phyloP scores from a whole-genome alignment of 805 yeast genomes.

The Yarrowia porcina region DNA sequence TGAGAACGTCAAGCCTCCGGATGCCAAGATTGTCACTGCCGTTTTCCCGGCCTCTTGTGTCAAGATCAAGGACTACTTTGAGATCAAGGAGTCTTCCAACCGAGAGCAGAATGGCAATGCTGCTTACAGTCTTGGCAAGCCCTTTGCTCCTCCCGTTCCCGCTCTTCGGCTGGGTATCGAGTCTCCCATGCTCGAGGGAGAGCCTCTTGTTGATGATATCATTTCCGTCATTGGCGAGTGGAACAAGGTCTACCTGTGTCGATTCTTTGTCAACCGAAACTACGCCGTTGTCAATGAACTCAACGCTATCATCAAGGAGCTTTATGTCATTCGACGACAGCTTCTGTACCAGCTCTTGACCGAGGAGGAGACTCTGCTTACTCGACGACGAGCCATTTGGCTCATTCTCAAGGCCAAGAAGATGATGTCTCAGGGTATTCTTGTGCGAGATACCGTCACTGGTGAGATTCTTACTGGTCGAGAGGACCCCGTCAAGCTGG shows the following conservation, averaged over 20 bases:
- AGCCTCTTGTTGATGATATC: slow-evolving; percentile 38
- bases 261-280: slow-evolving; percentile 33
- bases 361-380: slow-evolving; percentile 32
- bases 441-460: slow-evolving; percentile 35
- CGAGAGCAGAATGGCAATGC: neutral
- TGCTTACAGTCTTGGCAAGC: slow-evolving; percentile 24
- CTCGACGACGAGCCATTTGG: slow-evolving; percentile 37
- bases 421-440: slow-evolving; percentile 36
- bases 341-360: slow-evolving; percentile 35
- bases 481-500: slow-evolving; percentile 53
- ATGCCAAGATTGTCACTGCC: slow-evolving; percentile 31
- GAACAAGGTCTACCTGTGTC: slow-evolving; percentile 35
- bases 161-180: slow-evolving; percentile 32
- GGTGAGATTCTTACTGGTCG: slow-evolving; percentile 35
- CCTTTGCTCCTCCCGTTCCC: slow-evolving; percentile 32
- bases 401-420: slow-evolving; percentile 36
- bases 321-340: slow-evolving; percentile 33
- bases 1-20: slow-evolving; percentile 32
- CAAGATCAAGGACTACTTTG: slow-evolving; percentile 32
- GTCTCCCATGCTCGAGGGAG: slow-evolving; percentile 29
- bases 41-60: slow-evolving; percentile 34
- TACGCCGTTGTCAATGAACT: slow-evolving; percentile 33
- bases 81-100: slow-evolving; percentile 3
- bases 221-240: slow-evolving; percentile 37
- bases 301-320: slow-evolving; percentile 33